These are phyloP conservation scores for Medicago ruthenica DNA, from an alignment of 306 rosid genomes.

Conservation along the genomic window DNA sequence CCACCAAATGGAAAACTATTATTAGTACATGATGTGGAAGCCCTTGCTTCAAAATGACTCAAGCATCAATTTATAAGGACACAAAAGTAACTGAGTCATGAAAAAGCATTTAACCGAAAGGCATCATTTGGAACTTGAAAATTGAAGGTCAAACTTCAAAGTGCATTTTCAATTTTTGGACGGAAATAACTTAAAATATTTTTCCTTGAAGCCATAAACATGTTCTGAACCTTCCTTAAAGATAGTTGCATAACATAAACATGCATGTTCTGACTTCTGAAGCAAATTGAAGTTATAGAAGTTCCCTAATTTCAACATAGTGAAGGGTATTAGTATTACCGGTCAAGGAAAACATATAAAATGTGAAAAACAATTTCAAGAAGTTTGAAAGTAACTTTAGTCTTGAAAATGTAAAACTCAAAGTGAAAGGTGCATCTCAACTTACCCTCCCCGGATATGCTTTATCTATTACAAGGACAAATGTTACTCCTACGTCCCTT, in stretches of 20 bases:
- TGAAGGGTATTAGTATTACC: background rate
- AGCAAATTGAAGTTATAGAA: constrained; percentile 6
- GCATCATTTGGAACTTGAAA: constrained; percentile 24
- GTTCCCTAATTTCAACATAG: background rate
- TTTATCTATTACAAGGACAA: too few species aligned
- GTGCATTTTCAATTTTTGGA: constrained; percentile 22
- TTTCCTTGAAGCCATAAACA: constrained; percentile 26
- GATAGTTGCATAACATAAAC: background rate
- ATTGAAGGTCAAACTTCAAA: constrained; percentile 18
- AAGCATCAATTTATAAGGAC: background rate
- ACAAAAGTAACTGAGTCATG: background rate
- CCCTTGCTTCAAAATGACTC: background rate
- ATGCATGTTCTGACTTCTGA: constrained; percentile 21
- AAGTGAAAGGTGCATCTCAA: too few species aligned
- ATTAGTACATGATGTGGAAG: background rate
- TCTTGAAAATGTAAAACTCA: too few species aligned
- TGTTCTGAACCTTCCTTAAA: constrained; percentile 35
- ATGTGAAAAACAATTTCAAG: too few species aligned
- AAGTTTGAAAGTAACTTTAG: too few species aligned
- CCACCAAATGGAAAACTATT: background rate
- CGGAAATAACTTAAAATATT: constrained; percentile 13
- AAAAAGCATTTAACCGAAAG: constrained; percentile 9
- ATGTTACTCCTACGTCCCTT: too few species aligned
- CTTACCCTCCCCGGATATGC: too few species aligned
- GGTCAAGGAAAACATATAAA: background rate